Conservation (phyloP, 176 grass and related monocot species). For the Eragrostis nindensis region DNA sequence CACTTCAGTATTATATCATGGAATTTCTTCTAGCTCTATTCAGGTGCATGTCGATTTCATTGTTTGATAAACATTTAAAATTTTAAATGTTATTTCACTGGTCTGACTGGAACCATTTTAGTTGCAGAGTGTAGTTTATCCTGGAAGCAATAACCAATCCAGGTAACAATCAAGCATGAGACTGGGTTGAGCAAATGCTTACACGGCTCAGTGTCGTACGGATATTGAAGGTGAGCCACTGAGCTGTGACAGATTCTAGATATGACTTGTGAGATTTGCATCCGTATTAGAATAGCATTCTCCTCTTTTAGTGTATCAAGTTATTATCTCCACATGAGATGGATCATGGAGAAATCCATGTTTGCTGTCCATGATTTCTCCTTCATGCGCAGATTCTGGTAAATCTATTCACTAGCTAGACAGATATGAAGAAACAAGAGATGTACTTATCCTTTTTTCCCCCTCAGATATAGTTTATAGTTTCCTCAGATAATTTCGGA, state of each 20-base stretch:
- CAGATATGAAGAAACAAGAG: constrained; percentile 10
- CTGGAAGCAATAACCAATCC: constrained; percentile 14
- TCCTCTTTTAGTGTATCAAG: constrained; percentile 2
- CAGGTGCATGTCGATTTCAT: constrained; percentile 1
- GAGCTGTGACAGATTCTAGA: constrained; percentile 11
- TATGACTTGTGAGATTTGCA: background rate
- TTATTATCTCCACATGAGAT: background rate
- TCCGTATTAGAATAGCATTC: background rate
- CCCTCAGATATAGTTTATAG: background rate
- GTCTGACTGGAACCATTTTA: constrained; percentile 19
- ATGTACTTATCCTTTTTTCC: constrained; percentile 1
- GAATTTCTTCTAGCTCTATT: background rate
- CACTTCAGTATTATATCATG: constrained; percentile 13
- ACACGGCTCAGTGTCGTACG: background rate
- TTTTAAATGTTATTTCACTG: constrained; percentile 14
- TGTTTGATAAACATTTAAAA: background rate
- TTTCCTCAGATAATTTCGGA: no score
- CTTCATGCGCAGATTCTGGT: background rate
- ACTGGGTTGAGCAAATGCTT: background rate
- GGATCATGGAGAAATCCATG: background rate
- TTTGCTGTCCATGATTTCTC: background rate
- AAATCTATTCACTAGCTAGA: background rate
- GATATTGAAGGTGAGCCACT: constrained; percentile 18
- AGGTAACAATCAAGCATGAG: background rate
- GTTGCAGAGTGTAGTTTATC: constrained; percentile 15